Base-by-base conservation (phyloP, 2,329 filamentous ascomycete species). In the Clonostachys chloroleuca region DNA sequence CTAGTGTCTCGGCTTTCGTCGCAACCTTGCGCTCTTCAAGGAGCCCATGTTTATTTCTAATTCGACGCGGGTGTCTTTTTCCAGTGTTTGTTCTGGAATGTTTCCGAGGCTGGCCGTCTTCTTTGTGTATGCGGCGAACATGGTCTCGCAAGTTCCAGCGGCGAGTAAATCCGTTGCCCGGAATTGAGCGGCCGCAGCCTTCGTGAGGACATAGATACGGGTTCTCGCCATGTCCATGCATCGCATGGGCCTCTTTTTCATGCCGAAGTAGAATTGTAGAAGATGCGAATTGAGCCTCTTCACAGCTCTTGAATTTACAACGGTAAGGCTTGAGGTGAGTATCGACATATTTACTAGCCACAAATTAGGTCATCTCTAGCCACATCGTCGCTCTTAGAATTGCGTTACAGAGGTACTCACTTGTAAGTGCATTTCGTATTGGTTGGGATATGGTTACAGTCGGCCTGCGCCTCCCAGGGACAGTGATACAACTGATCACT, bases 381-480 rank as follows among this genome's bases (percentile, higher is more conserved):
- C 24, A 10, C 24, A 10, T 30, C 9, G 24, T 10, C 24, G 9
- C 8, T 30, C 24, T 4, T 30, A 40, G n/a, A 37, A 34, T n/a
- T 39, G 18, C 16, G 14, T 39, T 39, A 18, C 13, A n/a, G 18
- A 4, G 24, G 24, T 10, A 30, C 24, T 81, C 86, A 95, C 92
- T 96, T 92, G 65, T 96, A 97, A 72, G 95, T 95, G 84, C 92
- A 96, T 81, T 96, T 96, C 58, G 96, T 87, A 74, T 94, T 94
- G 62, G 94, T 94, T 39, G 92, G 83, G 72, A 88, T 88, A 82
- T 96, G 92, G 67, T 81, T 87, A 80, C 92, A 97, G 61, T 65
- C 74, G 34, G 70, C 49, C 51, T 84, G 77, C 57, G 83, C 86
- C 65, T 87, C 84, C 77, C 87, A 94, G 6, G 92, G 92, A 77